phyloP scores from a whole-genome alignment of 169 alveolate genomes.

The Plasmodium coatneyi region DNA sequence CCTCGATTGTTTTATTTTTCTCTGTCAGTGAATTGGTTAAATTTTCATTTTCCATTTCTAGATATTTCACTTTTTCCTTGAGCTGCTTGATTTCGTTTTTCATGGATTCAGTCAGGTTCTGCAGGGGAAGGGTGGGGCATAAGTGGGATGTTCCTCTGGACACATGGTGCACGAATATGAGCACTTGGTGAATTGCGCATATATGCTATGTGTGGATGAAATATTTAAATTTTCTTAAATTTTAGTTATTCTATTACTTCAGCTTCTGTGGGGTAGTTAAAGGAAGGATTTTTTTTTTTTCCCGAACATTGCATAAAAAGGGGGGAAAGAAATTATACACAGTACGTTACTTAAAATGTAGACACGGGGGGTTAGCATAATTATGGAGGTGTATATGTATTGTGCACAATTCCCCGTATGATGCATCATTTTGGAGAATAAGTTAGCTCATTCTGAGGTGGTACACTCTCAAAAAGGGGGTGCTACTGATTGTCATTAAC shows the following conservation, averaged over 20 bases:
- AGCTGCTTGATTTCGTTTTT: conserved; percentile 68
- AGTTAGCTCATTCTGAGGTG: not conserved
- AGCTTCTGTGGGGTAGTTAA: conserved; percentile 5
- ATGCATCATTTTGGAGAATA: not conserved
- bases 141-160: not conserved
- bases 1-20: conserved; percentile 45
- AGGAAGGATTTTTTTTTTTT: not conserved
- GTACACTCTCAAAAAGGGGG: not conserved
- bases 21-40: conserved; percentile 42
- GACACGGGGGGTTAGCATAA: not conserved
- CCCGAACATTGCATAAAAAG: not conserved
- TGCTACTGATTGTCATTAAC: not conserved
- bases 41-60: conserved; percentile 70
- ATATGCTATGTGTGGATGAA: not conserved
- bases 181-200: not conserved
- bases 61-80: conserved; percentile 55
- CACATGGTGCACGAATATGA: not conserved
- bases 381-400: not conserved
- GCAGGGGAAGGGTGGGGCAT: not conserved
- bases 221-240: not conserved
- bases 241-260: conserved; percentile 10
- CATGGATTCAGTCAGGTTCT: conserved; percentile 28
- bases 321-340: not conserved
- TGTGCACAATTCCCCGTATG: not conserved
- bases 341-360: not conserved